Conservation (phyloP, 306 rosid genomes). For the Lathyrus oleraceus region DNA sequence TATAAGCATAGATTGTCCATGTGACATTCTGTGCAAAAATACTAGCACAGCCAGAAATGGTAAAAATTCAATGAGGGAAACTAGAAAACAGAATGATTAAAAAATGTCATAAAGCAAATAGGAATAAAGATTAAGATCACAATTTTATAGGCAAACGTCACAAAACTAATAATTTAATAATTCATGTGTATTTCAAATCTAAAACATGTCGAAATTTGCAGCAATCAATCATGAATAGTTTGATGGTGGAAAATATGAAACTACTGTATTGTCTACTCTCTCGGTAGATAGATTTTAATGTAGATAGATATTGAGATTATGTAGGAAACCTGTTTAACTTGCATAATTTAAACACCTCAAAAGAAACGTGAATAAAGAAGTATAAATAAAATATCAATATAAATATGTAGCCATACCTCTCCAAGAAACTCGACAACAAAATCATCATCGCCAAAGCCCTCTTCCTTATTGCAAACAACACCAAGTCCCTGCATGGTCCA, state of each 20-base stretch:
- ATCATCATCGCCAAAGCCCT: constrained; percentile 80
- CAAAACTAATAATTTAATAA: not conserved
- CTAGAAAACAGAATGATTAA: constrained; percentile 7
- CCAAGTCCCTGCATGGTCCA: constrained; percentile 81
- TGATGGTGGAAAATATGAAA: not conserved
- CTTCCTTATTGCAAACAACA: constrained; percentile 89
- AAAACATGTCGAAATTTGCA: not conserved
- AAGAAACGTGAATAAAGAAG: constrained; percentile 3
- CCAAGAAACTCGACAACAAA: constrained; percentile 97
- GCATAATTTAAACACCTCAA: constrained; percentile 8
- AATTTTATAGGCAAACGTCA: not conserved
- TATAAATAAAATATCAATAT: not conserved
- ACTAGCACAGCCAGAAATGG: constrained; percentile 8
- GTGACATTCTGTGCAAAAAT: constrained; percentile 21
- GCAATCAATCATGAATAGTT: constrained; percentile 11
- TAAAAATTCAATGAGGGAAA: not conserved
- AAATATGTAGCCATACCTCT: constrained; percentile 65
- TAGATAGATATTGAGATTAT: constrained; percentile 19
- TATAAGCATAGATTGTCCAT: constrained; percentile 4
- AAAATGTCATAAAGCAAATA: not conserved
- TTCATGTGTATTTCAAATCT: constrained; percentile 1
- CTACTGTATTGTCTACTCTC: not conserved
- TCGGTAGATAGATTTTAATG: not conserved
- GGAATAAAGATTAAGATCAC: constrained; percentile 1
- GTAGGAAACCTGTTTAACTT: constrained; percentile 12